Percentiles rank a stretch among this genome's conserved stretches.
phyloP scores from a whole-genome alignment of 2,329 filamentous ascomycete species.

The Neonectria punicea region DNA sequence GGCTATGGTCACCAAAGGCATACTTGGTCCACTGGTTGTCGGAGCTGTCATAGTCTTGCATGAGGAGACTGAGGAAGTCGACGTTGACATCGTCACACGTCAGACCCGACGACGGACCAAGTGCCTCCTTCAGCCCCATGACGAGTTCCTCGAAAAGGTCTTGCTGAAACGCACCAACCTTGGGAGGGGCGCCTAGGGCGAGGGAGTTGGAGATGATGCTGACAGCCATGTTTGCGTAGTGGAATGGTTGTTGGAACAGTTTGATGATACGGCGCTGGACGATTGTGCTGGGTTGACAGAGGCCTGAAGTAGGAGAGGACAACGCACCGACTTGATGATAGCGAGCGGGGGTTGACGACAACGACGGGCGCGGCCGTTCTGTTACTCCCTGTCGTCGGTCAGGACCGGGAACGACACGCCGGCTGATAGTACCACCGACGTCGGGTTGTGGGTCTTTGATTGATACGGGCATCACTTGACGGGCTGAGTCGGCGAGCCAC shows the following conservation, averaged over 20 bases:
- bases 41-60: slow-evolving; percentile 78
- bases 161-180: slow-evolving; percentile 40
- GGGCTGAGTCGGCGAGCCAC: slow-evolving; percentile 36
- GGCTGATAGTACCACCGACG: slow-evolving; percentile 46
- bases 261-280: slow-evolving; percentile 32
- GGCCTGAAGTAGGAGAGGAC: slow-evolving; percentile 34
- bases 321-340: slow-evolving; percentile 38
- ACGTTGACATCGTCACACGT: slow-evolving; percentile 85
- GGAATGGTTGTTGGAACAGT: not conserved
- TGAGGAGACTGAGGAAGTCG: slow-evolving; percentile 74
- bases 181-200: slow-evolving; percentile 33
- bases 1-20: slow-evolving; percentile 75
- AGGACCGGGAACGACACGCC: slow-evolving; percentile 38
- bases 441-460: slow-evolving; percentile 41
- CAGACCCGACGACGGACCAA: slow-evolving; percentile 85
- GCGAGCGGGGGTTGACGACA: slow-evolving; percentile 39
- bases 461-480: slow-evolving; percentile 35
- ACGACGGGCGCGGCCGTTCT: slow-evolving; percentile 34
- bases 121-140: slow-evolving; percentile 74
- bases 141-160: slow-evolving; percentile 77
- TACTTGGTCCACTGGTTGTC: slow-evolving; percentile 79
- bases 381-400: slow-evolving; percentile 40
- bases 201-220: slow-evolving; percentile 44
- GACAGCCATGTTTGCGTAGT: slow-evolving; percentile 48
- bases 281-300: slow-evolving; percentile 26